Evolutionary conservation across 495 filamentous ascomycete genomes (phyloP).

Genomic region (Podospora tetraspora): DNA sequence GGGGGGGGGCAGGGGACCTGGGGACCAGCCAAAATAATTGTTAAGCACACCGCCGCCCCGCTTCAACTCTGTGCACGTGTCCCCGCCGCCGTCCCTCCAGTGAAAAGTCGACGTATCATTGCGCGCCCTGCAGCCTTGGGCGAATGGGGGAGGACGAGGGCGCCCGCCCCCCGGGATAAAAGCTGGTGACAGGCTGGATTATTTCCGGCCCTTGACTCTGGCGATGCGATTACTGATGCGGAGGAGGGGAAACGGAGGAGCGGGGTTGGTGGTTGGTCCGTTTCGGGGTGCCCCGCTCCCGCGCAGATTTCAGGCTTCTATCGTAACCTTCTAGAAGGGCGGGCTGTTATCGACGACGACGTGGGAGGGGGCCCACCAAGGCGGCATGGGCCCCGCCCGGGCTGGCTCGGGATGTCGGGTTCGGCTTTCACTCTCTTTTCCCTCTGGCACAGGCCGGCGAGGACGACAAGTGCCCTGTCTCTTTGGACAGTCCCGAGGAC

Average conservation of each 20-base stretch:
- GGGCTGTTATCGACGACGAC: not conserved
- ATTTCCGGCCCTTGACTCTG: not conserved
- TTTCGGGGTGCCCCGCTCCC: not conserved
- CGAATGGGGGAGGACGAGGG: not conserved
- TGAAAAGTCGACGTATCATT: not conserved
- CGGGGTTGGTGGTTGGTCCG: not conserved
- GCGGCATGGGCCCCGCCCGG: not conserved
- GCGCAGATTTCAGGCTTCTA: not conserved
- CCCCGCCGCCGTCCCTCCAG: not conserved
- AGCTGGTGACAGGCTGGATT: not conserved
- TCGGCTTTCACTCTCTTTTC: not conserved
- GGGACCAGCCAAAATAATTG: constrained; percentile 10
- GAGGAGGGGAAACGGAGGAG: not conserved
- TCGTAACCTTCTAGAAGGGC: not conserved
- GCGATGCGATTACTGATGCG: not conserved
- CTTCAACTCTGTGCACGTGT: constrained; percentile 2
- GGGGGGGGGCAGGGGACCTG: too few relatives aligned
- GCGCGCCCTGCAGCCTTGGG: not conserved
- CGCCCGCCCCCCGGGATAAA: not conserved
- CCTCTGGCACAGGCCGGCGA: not conserved
- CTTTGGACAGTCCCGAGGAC: not conserved
- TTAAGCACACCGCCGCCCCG: constrained; percentile 21
- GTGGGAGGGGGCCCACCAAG: not conserved
- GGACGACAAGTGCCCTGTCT: not conserved
- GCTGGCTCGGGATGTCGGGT: not conserved